A percentile compares a stretch with the other conserved stretches of the same genome.
These are phyloP conservation scores for Taiozyma sp. DNA, from an alignment of 1,139 yeast species.

Conservation along the genomic window DNA sequence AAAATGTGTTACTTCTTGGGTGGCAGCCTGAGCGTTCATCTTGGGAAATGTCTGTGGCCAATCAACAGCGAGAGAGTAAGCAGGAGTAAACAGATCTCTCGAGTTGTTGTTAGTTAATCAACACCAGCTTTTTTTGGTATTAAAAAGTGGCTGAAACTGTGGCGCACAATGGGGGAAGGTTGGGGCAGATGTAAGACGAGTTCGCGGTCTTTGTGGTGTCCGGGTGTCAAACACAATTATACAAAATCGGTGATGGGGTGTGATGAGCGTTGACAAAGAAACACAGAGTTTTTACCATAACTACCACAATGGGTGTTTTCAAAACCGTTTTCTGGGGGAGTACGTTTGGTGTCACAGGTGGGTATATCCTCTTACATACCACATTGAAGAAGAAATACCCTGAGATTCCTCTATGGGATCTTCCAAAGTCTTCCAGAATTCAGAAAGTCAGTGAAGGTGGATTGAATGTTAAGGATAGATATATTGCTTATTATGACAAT, in stretches of 20 bases:
- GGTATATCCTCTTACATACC: slow-evolving; percentile 14
- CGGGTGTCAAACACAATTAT: neutral
- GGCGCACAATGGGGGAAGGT: neutral
- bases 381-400: slow-evolving; percentile 14
- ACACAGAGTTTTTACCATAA: neutral
- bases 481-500: slow-evolving; percentile 18
- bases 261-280: neutral
- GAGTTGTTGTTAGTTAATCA: neutral
- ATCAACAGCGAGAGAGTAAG: too few species aligned
- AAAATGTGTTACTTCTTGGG: neutral
- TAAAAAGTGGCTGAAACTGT: neutral
- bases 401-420: slow-evolving; percentile 13
- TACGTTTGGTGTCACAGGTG: slow-evolving; percentile 8
- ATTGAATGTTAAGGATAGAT: slow-evolving; percentile 2
- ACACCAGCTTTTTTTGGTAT: neutral
- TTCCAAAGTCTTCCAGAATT: slow-evolving; percentile 13
- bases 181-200: neutral
- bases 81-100: neutral
- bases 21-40: neutral
- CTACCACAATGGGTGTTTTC: slow-evolving; percentile 3
- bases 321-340: slow-evolving; percentile 6
- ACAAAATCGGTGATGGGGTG: too few species aligned
- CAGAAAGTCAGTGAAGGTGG: slow-evolving; percentile 4
- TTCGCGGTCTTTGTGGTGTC: neutral
- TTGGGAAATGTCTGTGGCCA: neutral